These are phyloP conservation scores for Linum lewisii DNA, from an alignment of 345 rosid genomes.

Conservation along the genomic window DNA sequence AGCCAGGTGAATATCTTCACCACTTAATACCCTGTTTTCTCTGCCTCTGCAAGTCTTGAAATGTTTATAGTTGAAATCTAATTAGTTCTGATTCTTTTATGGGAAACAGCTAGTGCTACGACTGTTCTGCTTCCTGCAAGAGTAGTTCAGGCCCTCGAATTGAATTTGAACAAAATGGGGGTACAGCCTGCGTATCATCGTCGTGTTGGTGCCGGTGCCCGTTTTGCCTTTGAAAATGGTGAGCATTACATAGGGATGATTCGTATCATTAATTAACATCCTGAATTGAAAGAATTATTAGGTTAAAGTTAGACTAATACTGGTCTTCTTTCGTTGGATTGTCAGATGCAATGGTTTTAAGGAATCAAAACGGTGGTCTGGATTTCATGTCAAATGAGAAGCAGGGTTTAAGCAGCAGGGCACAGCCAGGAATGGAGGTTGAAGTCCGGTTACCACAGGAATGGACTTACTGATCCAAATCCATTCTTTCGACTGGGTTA, in stretches of 20 bases:
- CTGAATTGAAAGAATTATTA: too few species aligned
- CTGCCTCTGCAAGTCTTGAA: background rate
- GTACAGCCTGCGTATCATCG: conserved; percentile 23
- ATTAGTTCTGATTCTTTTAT: background rate
- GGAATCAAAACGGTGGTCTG: conserved; percentile 11
- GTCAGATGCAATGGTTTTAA: conserved; percentile 17
- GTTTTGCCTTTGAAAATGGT: conserved; percentile 13
- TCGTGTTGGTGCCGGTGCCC: conserved; percentile 17
- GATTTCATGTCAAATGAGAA: conserved; percentile 14
- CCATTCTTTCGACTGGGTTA: too few species aligned
- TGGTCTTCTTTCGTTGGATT: background rate
- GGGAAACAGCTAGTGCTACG: conserved; percentile 26
- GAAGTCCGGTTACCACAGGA: conserved; percentile 55
- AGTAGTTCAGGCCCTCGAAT: conserved; percentile 62
- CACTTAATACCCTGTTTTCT: background rate
- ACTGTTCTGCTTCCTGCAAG: conserved; percentile 75
- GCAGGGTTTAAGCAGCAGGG: conserved; percentile 17
- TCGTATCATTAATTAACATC: too few species aligned
- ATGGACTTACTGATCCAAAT: conserved; percentile 55
- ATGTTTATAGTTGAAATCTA: too few species aligned
- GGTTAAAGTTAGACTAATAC: background rate
- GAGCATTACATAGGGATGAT: background rate
- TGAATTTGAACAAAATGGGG: conserved; percentile 37
- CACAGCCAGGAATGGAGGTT: conserved; percentile 18
- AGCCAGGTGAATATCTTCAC: conserved; percentile 32